Evolutionary conservation across 768 basidiomycete genomes (phyloP), one percentile per base, ranked within the genome.

Genomic region (Flagelloscypha sp.): DNA sequence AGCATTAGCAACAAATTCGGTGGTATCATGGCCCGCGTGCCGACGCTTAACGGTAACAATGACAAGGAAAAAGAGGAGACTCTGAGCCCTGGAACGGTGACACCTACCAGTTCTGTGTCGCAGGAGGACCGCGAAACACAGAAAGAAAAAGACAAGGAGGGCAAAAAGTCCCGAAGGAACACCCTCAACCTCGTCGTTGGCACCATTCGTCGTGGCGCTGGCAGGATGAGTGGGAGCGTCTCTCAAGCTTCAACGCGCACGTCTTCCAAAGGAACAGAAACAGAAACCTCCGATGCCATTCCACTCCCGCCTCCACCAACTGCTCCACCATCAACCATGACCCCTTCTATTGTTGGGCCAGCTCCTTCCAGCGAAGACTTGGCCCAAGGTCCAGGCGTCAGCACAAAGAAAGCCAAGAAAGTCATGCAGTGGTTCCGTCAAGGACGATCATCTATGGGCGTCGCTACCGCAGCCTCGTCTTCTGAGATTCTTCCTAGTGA

Each of bases 341-440:
- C n/a, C n/a, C n/a, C n/a, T n/a, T n/a, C n/a, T n/a, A n/a, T n/a
- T n/a, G n/a, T n/a, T n/a, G n/a, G n/a, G n/a, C n/a, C n/a, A n/a
- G n/a, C 45, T 43, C 48, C 44, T 27, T 35, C 49, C 19, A 50
- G 48, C 28, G 42, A 45, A n/a, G 66, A 66, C 25, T 61, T 53
- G 30, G 45, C 53, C 24, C 46, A 53, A 15, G 58, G 52, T 6
- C 25, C 49, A 3, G 65, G 62, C 6, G 66, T 81, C 60, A 80
- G 85, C 42, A 76, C 86, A n/a, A 79, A 72, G 59, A 85, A 92
- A 56, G 92, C 94, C 4, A 79, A 79, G 56, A 89, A 84, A 52
- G 95, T 99, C 35, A 98, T 98, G 94, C 82, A 92, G 46, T 99
- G 95, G 95, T 98, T 99, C 74, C 70, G 84, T 50, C 81, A 75